These are phyloP conservation scores for Chaetomiaceae sp. DNA, from an alignment of 2,329 filamentous ascomycete genomes.

Conservation along the genomic window DNA sequence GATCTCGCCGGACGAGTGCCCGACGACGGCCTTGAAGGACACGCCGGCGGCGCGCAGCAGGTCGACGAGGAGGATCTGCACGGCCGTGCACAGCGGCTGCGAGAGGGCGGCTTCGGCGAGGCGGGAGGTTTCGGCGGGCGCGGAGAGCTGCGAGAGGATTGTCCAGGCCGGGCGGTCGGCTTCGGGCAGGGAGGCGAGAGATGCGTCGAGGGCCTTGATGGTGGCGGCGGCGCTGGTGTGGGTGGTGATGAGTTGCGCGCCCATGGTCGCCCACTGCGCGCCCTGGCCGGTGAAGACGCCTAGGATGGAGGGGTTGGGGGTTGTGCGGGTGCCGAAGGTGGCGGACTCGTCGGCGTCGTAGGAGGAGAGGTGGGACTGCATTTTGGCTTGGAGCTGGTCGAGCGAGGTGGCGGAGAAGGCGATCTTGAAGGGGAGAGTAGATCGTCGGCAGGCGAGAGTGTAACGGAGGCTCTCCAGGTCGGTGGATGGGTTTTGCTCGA, in stretches of 20 bases:
- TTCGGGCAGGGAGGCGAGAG: constrained; percentile 8
- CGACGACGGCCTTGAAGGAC: constrained; percentile 32
- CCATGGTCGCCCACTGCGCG: constrained; percentile 29
- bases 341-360: too few species aligned
- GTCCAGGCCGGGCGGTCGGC: too few species aligned
- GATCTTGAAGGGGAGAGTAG: neutral
- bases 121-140: too few species aligned
- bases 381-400: neutral
- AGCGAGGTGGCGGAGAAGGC: neutral
- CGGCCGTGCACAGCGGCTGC: constrained; percentile 33
- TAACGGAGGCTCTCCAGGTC: constrained; percentile 6
- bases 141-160: too few species aligned
- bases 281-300: constrained; percentile 30
- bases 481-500: too few species aligned
- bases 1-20: constrained; percentile 48
- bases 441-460: constrained; percentile 7
- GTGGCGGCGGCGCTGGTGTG: neutral
- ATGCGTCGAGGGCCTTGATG: neutral
- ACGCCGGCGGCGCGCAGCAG: constrained; percentile 30
- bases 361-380: too few species aligned
- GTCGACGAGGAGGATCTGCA: constrained; percentile 38
- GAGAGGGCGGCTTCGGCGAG: too few species aligned
- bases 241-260: constrained; percentile 20
- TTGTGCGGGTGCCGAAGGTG: too few species aligned
- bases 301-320: too few species aligned